Base-by-base conservation (phyloP, 768 basidiomycete genomes). In the Psilocybe cyanescens region DNA sequence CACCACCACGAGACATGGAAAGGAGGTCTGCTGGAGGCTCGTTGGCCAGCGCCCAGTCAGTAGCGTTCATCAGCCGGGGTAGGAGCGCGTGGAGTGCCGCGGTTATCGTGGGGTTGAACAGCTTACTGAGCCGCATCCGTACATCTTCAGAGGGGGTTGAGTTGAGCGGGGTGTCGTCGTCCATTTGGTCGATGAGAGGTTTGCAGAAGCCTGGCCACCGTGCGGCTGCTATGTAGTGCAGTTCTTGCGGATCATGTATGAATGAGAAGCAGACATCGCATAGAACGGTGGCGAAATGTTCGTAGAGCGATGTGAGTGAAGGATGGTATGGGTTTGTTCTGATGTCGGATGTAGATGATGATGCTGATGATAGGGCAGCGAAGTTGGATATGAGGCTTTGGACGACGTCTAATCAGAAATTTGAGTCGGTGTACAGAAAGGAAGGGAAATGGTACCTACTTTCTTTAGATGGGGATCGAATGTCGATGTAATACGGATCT, bases 171-270 rank as follows among this genome's bases (percentile, higher is more conserved):
- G 12, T 2, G 11, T n/a, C 46, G 48, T 71, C 70, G 12, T 66
- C 73, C n/a, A 63, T 71, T 33, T 84, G 83, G 55, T 84, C 84
- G 7, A 91, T 70, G 12, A 94, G 69, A 0, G 92, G 91, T 57
- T 86, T 82, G 1, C 89, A 82, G 66, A 92, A 94, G 1, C 86
- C 89, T 0, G 92, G 90, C 92, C 93, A 94, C 19, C 87, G 81
- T 5, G 92, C 89, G 0, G 89, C 86, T 2, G 89, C 85, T 30
- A 94, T 83, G 68, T 94, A 94, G 46, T 83, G 81, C 1, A 94
- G 78, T 68, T 94, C 92, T 52, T 84, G 71, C 0, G 86, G 83
- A 67, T 93, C 87, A 44, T 80, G 82, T 3, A 84, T 86, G 71
- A 88, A 92, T 6, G 85, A 79, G 19, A 81, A 81, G 68, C 91